phyloP scores from a whole-genome alignment of 169 alveolate genomes.

The Plasmodium knowlesi region DNA sequence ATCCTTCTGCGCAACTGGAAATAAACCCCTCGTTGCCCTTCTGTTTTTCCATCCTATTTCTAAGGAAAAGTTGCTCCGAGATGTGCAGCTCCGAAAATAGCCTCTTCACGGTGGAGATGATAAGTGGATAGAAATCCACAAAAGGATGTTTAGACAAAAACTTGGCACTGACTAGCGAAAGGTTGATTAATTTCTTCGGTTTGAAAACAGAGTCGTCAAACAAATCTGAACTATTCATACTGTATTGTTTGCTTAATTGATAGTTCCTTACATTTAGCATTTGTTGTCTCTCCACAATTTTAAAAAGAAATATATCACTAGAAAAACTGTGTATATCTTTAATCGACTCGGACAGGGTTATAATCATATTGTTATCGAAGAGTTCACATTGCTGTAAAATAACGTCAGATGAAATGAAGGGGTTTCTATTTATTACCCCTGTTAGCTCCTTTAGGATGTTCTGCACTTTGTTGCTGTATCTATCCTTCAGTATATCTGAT shows the following conservation, averaged over 20 bases:
- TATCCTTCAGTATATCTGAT: conserved; percentile 50
- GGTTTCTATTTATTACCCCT: conserved; percentile 24
- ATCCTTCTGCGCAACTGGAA: not conserved
- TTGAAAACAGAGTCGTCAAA: conserved; percentile 32
- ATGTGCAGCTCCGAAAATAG: conserved; percentile 57
- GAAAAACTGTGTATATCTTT: conserved; percentile 42
- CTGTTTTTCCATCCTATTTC: not conserved
- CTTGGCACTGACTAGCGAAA: conserved; percentile 48
- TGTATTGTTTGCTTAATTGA: conserved; percentile 41
- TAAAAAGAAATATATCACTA: conserved; percentile 44
- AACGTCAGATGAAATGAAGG: conserved; percentile 27
- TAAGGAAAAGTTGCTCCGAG: conserved; percentile 8
- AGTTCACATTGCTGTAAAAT: conserved; percentile 55
- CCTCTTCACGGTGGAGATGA: conserved; percentile 41
- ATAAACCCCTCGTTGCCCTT: not conserved
- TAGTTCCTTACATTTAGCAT: conserved; percentile 36
- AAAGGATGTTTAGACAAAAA: conserved; percentile 59
- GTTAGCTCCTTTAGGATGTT: conserved; percentile 11
- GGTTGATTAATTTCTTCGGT: conserved; percentile 44
- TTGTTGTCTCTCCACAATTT: conserved; percentile 66
- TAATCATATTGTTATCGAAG: conserved; percentile 57
- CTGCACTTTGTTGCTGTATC: conserved; percentile 38
- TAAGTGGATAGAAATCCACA: conserved; percentile 35
- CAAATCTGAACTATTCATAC: conserved; percentile 20
- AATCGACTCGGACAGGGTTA: conserved; percentile 62